Evolutionary conservation across 2,329 filamentous ascomycete genomes (phyloP).

Genomic region (Neonectria faginata): DNA sequence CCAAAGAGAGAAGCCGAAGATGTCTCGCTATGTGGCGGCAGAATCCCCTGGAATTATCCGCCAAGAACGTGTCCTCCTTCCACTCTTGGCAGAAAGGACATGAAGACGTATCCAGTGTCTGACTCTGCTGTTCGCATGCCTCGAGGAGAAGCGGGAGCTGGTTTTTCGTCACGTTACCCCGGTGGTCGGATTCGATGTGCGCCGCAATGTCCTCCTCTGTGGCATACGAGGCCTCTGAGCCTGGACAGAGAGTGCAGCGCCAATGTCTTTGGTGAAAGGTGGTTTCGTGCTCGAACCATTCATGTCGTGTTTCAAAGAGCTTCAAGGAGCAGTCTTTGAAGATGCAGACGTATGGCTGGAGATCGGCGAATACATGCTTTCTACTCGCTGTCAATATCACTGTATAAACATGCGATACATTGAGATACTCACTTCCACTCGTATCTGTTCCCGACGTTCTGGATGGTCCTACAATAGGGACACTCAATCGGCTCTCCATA

Average conservation of each 20-base stretch:
- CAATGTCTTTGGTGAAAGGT: slow-evolving; percentile 5
- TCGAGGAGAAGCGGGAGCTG: not conserved
- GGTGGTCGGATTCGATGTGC: not conserved
- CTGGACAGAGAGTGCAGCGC: slow-evolving; percentile 4
- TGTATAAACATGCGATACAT: not conserved
- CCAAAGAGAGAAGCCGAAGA: too few relatives aligned
- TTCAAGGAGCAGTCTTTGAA: slow-evolving; percentile 12
- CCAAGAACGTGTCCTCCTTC: too few relatives aligned
- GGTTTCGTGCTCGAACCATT: slow-evolving; percentile 21
- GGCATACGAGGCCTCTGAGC: not conserved
- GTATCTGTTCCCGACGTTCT: slow-evolving; percentile 3
- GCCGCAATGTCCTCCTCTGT: not conserved
- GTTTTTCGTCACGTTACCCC: not conserved
- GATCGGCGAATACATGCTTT: slow-evolving; percentile 17
- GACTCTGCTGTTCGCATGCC: not conserved
- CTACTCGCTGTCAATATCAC: not conserved
- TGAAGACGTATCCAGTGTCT: too few relatives aligned
- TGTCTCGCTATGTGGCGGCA: too few relatives aligned
- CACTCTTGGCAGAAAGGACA: too few relatives aligned
- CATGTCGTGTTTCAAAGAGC: slow-evolving; percentile 10
- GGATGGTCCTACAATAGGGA: slow-evolving; percentile 20
- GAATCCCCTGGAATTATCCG: too few relatives aligned
- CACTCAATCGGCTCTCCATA: slow-evolving; percentile 19
- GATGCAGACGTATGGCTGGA: slow-evolving; percentile 23
- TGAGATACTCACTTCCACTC: slow-evolving; percentile 22